A percentile compares a stretch with the other conserved stretches of the same genome.
These are phyloP conservation scores for Metschnikowia baotianmanensis DNA, from an alignment of 805 yeast species.

Conservation along the genomic window DNA sequence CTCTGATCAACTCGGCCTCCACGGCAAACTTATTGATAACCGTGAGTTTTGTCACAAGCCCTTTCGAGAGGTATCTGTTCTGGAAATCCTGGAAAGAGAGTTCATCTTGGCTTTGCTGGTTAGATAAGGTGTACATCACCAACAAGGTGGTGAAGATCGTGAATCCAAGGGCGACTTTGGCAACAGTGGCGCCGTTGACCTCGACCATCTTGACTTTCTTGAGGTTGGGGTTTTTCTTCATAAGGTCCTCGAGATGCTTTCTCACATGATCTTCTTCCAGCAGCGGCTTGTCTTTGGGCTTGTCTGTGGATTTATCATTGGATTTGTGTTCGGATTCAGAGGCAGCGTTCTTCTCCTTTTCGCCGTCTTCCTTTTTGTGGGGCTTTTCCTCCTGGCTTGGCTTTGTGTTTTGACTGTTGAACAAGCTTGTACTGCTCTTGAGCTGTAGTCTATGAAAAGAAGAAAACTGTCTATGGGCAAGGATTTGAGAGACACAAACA, in stretches of 20 bases:
- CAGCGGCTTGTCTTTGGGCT: conserved; percentile 24
- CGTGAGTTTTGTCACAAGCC: conserved; percentile 68
- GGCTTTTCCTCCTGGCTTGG: not conserved
- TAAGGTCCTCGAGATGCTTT: conserved; percentile 32
- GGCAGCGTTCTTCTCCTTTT: not conserved
- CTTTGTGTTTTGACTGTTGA: conserved; percentile 1
- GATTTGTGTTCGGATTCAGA: conserved; percentile 7
- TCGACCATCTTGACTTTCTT: conserved; percentile 33
- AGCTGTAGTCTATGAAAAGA: conserved; percentile 8
- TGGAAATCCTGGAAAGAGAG: conserved; percentile 80
- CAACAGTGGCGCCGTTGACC: conserved; percentile 15
- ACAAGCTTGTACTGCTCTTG: conserved; percentile 1
- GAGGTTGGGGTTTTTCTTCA: conserved; percentile 30
- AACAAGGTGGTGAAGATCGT: conserved; percentile 22
- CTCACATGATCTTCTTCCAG: conserved; percentile 34
- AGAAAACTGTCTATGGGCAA: conserved; percentile 6
- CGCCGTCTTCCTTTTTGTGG: not conserved
- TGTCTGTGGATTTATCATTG: conserved; percentile 17
- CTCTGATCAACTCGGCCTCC: conserved; percentile 58
- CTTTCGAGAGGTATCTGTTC: conserved; percentile 71
- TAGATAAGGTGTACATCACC: conserved; percentile 13
- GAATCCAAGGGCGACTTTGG: conserved; percentile 12
- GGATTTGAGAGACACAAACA: not conserved
- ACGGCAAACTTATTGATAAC: conserved; percentile 75
- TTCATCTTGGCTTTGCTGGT: conserved; percentile 24